Base-by-base conservation (phyloP, 768 basidiomycete genomes). In the Aureoboletus auriporus region DNA sequence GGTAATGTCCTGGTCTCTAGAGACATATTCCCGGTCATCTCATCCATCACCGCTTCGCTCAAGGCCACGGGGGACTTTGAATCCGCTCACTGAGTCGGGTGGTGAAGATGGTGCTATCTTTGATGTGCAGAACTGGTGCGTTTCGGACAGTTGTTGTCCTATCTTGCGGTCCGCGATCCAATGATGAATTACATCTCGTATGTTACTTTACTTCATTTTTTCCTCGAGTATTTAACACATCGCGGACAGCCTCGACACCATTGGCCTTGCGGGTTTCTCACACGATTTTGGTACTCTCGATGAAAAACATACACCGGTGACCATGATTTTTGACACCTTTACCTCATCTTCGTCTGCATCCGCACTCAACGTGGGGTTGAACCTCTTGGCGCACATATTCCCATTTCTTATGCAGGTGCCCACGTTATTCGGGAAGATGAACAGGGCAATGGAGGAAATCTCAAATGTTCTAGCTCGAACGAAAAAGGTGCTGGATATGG, bases 231-330 rank as follows among this genome's bases (percentile, higher is more conserved):
- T 3, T 17, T 44, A n/a, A 39, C 4, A 1, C 20, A 6, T n/a
- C 14, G 20, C 16, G n/a, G 12, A 23, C n/a, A 81, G 80, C 8
- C 65, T 83, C 4, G 82, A 84, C 54, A 74, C 69, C 1, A 69
- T 83, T 42, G 79, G 82, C 12, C 76, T 82, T 30, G 79, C 78
- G 7, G 79, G 80, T 0, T 83, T 83, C 49, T 75, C 76, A 4
- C 75, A 83, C 54, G 69, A 80, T 54, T 84, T 83, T 53, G 72
- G 73, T 12, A 62, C 76, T 1, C 67, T 83, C 8, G 71, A 77
- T 9, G 80, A 80, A 4, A 71, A 75, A 47, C 60, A 59, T 27
- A 68, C 75, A 4, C 52, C 66, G 3, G 68, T 81, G 14, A 65
- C 70, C 2, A 65, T 71, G 5, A 65, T 69, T 1, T 75, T 78